Percentiles rank a stretch among this genome's conserved stretches.
Conservation (phyloP, 768 basidiomycete species). For the Tricholomella constricta region DNA sequence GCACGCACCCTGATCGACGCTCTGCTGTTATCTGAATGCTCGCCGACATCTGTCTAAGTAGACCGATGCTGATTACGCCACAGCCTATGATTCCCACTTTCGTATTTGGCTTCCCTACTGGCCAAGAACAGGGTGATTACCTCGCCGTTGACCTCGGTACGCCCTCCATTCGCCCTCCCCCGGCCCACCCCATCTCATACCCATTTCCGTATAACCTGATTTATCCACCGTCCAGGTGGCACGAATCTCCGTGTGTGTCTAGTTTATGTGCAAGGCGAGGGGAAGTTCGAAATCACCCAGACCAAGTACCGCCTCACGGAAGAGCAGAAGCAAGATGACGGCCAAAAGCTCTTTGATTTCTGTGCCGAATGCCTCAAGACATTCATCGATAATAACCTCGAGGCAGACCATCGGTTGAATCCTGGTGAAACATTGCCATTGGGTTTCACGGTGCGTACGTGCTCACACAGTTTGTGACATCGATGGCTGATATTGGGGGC, state of each 20-base stretch:
- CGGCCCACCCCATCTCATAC: slow-evolving; percentile 7
- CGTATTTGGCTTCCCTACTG: slow-evolving; percentile 95
- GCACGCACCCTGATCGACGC: not conserved
- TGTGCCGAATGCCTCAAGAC: slow-evolving; percentile 92
- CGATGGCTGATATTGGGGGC: not conserved
- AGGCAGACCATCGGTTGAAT: slow-evolving; percentile 41
- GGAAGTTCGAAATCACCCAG: slow-evolving; percentile 97
- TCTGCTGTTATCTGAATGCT: not conserved
- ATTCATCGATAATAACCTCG: slow-evolving; percentile 79
- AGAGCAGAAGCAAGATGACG: slow-evolving; percentile 98
- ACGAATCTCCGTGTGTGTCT: slow-evolving; percentile 99
- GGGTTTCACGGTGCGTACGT: slow-evolving; percentile 82
- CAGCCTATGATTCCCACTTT: slow-evolving; percentile 97
- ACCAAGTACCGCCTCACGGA: slow-evolving; percentile 96
- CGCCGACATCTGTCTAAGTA: not conserved
- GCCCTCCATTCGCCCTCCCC: slow-evolving; percentile 22
- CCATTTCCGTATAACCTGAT: not conserved
- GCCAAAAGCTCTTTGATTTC: slow-evolving; percentile 94
- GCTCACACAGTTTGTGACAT: too few relatives aligned
- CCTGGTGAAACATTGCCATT: slow-evolving; percentile 70
- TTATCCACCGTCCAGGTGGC: slow-evolving; percentile 54
- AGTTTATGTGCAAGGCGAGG: slow-evolving; percentile 86
- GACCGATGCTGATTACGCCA: slow-evolving; percentile 10
- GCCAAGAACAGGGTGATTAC: slow-evolving; percentile 85
- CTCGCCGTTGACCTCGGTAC: slow-evolving; percentile 88